Evolutionary conservation across 768 basidiomycete genomes (phyloP).

Genomic region (Tulasnella sp.): DNA sequence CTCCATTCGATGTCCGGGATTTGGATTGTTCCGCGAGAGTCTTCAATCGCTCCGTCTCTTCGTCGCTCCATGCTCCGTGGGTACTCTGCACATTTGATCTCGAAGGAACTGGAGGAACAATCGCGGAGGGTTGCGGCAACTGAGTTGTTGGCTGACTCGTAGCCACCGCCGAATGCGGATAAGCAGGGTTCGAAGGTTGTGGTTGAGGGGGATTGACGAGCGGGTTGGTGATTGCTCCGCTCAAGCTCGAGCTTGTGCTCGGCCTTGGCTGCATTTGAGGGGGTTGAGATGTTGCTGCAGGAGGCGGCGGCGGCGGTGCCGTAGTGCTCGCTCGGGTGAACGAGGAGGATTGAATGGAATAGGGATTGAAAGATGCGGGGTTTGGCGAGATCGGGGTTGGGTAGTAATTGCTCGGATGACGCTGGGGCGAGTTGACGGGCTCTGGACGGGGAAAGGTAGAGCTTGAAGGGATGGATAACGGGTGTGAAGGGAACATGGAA

Average conservation of each 20-base stretch:
- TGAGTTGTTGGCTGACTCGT: conserved; percentile 8
- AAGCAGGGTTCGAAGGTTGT: background rate
- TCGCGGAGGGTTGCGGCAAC: background rate
- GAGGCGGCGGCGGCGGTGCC: background rate
- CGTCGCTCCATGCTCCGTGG: conserved; percentile 78
- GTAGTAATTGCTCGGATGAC: conserved; percentile 14
- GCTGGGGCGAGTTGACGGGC: conserved; percentile 6
- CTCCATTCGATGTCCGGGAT: conserved; percentile 51
- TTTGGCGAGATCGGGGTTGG: conserved; percentile 21
- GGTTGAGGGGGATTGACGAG: background rate
- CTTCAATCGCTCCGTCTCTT: conserved; percentile 70
- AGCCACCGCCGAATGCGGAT: conserved; percentile 10
- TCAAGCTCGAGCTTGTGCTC: conserved; percentile 8
- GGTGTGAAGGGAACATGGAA: conserved; percentile 28
- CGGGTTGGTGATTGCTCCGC: conserved; percentile 11
- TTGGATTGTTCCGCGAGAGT: conserved; percentile 69
- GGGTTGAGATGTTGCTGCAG: background rate
- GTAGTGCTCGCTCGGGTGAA: background rate
- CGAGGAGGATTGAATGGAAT: conserved; percentile 10
- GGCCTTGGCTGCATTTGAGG: background rate
- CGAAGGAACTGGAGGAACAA: background rate
- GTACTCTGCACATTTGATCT: conserved; percentile 46
- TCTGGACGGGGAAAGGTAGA: background rate
- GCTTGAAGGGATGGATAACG: conserved; percentile 17
- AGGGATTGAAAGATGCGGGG: conserved; percentile 7